Evolutionary conservation across 2,329 filamentous ascomycete genomes (phyloP).

Genomic region (Colletotrichum zoysiae): DNA sequence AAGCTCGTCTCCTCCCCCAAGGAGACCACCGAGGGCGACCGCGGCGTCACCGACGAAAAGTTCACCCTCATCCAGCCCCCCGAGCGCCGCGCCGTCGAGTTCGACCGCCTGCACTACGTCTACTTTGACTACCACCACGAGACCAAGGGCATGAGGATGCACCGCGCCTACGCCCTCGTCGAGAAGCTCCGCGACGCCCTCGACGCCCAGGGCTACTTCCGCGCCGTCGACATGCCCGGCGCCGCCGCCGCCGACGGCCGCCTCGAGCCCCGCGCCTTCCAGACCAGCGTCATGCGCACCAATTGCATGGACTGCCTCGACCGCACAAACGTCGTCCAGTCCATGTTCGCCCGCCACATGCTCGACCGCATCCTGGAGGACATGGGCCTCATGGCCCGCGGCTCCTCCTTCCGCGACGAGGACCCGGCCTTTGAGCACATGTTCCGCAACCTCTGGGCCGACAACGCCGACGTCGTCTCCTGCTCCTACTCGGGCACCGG

Average conservation of each 20-base stretch:
- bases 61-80: slow-evolving; percentile 81
- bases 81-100: slow-evolving; percentile 68
- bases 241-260: slow-evolving; percentile 73
- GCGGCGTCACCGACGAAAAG: slow-evolving; percentile 77
- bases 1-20: slow-evolving; percentile 77
- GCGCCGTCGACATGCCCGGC: slow-evolving; percentile 86
- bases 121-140: slow-evolving; percentile 99
- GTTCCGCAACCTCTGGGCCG: slow-evolving; percentile 98
- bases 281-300: slow-evolving; percentile 92
- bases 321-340: slow-evolving; percentile 97
- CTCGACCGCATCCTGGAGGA: slow-evolving; percentile 91
- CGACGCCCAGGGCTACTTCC: slow-evolving; percentile 88
- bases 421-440: slow-evolving; percentile 87
- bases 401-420: slow-evolving; percentile 80
- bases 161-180: slow-evolving; percentile 88
- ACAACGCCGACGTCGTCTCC: slow-evolving; percentile 97
- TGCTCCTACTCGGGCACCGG: slow-evolving; percentile 95
- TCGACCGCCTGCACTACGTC: slow-evolving; percentile 91
- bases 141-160: slow-evolving; percentile 94
- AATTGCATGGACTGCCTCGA: slow-evolving; percentile 99
- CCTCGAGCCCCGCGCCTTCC: slow-evolving; percentile 83
- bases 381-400: slow-evolving; percentile 80
- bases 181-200: slow-evolving; percentile 84
- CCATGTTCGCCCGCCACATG: slow-evolving; percentile 92
- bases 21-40: slow-evolving; percentile 75